phyloP scores from a whole-genome alignment of 2,329 filamentous ascomycete species.

The Penicillium sp. region DNA sequence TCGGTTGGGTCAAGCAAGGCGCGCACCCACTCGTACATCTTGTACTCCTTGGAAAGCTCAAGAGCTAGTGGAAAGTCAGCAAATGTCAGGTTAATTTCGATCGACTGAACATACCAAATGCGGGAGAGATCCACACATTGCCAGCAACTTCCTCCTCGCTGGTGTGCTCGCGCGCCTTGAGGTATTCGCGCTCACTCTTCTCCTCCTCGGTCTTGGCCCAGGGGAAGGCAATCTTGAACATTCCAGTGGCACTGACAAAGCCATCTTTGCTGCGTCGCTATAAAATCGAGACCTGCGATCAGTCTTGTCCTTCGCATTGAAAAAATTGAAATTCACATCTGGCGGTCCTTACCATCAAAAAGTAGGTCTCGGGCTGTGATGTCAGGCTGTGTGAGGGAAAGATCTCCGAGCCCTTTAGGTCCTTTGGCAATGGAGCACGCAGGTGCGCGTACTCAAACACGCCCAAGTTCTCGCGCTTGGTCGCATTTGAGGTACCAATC shows the following conservation, averaged over 20 bases:
- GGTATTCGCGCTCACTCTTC: conserved; percentile 65
- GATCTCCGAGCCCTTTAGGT: conserved; percentile 83
- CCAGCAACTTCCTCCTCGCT: conserved; percentile 92
- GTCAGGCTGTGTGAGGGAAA: conserved; percentile 71
- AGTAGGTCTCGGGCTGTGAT: conserved; percentile 81
- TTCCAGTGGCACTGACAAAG: conserved; percentile 66
- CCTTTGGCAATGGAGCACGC: conserved; percentile 86
- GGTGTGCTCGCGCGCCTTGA: conserved; percentile 79
- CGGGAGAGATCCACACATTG: conserved; percentile 92
- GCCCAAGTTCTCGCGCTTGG: conserved; percentile 72
- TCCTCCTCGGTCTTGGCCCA: conserved; percentile 65
- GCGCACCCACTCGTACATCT: conserved; percentile 81
- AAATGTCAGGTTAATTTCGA: conserved; percentile 10
- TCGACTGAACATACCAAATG: conserved; percentile 59
- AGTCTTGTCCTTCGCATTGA: background rate
- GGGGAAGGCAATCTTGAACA: conserved; percentile 71
- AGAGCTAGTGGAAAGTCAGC: conserved; percentile 62
- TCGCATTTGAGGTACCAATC: conserved; percentile 69
- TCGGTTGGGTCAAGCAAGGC: conserved; percentile 89
- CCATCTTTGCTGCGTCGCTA: conserved; percentile 67
- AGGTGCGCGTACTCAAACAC: conserved; percentile 96
- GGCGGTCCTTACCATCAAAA: conserved; percentile 72
- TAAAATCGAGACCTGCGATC: conserved; percentile 2
- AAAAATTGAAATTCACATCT: background rate
- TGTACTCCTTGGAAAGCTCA: conserved; percentile 81